Conservation (phyloP, 2,329 filamentous ascomycete species). For the Exophiala sp. region DNA sequence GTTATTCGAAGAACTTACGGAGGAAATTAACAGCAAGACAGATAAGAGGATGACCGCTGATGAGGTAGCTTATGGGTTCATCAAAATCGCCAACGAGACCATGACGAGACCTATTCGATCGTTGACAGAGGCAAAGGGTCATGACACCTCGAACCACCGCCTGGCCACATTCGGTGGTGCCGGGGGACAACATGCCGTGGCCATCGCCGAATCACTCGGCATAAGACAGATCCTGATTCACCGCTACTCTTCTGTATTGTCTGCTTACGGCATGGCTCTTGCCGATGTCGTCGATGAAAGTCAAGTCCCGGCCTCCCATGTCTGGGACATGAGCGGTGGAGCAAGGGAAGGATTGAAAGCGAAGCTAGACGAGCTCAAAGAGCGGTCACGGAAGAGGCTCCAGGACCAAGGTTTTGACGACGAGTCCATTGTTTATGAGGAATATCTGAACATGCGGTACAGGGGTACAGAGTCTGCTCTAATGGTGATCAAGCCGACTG, state of each 20-base stretch:
- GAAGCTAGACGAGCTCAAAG: constrained; percentile 74
- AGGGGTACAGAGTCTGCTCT: constrained; percentile 83
- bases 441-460: constrained; percentile 92
- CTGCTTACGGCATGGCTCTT: constrained; percentile 86
- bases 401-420: constrained; percentile 72
- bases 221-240: constrained; percentile 83
- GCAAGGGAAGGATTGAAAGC: constrained; percentile 57
- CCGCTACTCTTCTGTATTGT: constrained; percentile 83
- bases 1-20: constrained; percentile 67
- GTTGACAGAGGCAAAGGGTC: constrained; percentile 84
- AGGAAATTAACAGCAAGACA: constrained; percentile 68
- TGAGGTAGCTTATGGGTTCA: constrained; percentile 86
- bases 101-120: constrained; percentile 88
- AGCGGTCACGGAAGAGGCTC: constrained; percentile 63
- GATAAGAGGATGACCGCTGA: constrained; percentile 64
- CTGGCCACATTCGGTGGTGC: constrained; percentile 89
- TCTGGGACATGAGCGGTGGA: constrained; percentile 53
- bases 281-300: constrained; percentile 89
- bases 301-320: constrained; percentile 57
- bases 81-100: constrained; percentile 84
- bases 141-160: constrained; percentile 84
- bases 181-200: constrained; percentile 86
- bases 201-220: constrained; percentile 77
- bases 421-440: constrained; percentile 71
- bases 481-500: constrained; percentile 73